phyloP scores from a whole-genome alignment of 345 rosid species.

The Populus nigra region DNA sequence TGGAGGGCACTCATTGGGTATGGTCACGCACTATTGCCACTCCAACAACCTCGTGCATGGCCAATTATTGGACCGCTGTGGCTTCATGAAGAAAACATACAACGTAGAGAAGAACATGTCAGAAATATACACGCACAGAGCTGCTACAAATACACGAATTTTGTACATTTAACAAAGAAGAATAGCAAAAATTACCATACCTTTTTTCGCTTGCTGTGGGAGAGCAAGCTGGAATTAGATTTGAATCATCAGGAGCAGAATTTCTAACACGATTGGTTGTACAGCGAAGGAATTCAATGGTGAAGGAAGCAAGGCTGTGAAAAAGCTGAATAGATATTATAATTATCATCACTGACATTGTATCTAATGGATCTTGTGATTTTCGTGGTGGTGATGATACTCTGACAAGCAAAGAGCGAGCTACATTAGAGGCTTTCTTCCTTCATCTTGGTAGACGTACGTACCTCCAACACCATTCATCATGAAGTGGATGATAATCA shows the following conservation, averaged over 20 bases:
- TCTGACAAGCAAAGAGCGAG: background rate
- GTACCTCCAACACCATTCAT: background rate
- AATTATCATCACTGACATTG: background rate
- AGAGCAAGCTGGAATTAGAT: background rate
- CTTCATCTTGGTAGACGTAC: background rate
- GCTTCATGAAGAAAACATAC: slow-evolving; percentile 35
- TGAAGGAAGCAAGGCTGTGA: background rate
- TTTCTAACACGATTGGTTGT: background rate
- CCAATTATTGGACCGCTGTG: slow-evolving; percentile 40
- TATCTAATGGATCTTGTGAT: background rate
- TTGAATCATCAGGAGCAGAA: background rate
- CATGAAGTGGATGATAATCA: background rate
- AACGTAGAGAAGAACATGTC: background rate
- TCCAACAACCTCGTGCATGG: slow-evolving; percentile 47
- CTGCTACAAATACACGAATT: background rate
- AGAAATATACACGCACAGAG: background rate
- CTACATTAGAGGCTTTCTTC: background rate
- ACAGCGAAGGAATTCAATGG: background rate
- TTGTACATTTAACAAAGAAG: slow-evolving; percentile 20
- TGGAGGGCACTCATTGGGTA: slow-evolving; percentile 45
- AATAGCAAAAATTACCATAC: background rate
- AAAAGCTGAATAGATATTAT: background rate
- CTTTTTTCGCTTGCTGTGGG: background rate
- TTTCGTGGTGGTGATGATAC: too few relatives aligned
- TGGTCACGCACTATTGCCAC: slow-evolving; percentile 59